Base-by-base conservation (phyloP, 305 asterid genomes). In the Ajuga reptans region DNA sequence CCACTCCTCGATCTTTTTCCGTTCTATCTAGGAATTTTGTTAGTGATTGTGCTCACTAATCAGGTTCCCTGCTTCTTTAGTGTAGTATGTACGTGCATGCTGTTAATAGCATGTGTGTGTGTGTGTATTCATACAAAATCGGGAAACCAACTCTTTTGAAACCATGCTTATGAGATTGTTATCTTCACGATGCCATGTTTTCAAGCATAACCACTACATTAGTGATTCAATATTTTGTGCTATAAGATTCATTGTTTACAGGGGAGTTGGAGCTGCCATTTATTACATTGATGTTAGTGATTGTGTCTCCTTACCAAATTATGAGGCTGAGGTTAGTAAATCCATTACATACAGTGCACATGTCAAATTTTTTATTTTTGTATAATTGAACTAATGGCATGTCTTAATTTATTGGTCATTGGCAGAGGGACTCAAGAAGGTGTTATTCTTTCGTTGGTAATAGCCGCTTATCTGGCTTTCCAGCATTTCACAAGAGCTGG, bases 391-490 rank as follows among this genome's bases (percentile, higher is more conserved):
- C 65, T 75, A 11, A 60, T 58, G 18, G 29, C 43, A 27, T 50
- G 42, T 71, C 77, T 61, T 58, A 8, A 47, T 53, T 57, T 75
- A 43, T 68, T 84, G 54, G 10, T 68, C 68, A 46, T 53, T 66
- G 8, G 77, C 96, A 92, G 97, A 83, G 95, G 97, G 76, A 81
- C 77, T 31, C 80, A 92, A 77, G 98, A 90, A 81, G 98, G 98
- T 46, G 78, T 84, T 46, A 76, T 87, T 75, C 59, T 92, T 46
- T 78, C 97, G 47, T 76, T 90, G 83, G 76, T 56, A 14, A 81
- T 92, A 55, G 88, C 96, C 4, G 89, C 86, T 79, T 92, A 85
- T 85, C 79, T 92, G 73, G 96, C 93, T 74, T 90, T 86, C 87
- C 92, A 85, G 81, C 98, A 92, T 85, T 92, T 81, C 56, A 42